These are phyloP conservation scores for Komagataella kurtzmanii DNA, from an alignment of 805 yeast genomes.

Conservation along the genomic window DNA sequence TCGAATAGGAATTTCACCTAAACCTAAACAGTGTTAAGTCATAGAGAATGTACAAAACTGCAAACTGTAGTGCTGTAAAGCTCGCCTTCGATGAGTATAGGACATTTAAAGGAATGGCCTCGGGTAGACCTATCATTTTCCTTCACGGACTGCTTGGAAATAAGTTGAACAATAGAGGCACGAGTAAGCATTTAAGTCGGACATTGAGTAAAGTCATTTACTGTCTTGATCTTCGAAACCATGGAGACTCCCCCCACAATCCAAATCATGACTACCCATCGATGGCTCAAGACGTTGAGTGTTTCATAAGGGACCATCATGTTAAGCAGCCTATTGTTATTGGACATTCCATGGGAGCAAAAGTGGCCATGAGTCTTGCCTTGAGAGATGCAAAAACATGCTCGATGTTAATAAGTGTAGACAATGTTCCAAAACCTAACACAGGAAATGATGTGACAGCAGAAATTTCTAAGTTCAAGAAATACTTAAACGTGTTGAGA, in stretches of 20 bases:
- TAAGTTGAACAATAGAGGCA: constrained; percentile 61
- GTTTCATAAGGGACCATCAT: constrained; percentile 34
- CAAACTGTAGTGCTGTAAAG: constrained; percentile 5
- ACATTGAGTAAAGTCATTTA: constrained; percentile 41
- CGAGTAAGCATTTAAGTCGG: constrained; percentile 41
- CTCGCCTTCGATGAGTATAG: constrained; percentile 6
- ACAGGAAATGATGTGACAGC: constrained; percentile 3
- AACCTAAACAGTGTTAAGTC: too few relatives aligned
- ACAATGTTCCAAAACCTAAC: constrained; percentile 71
- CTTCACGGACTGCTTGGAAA: constrained; percentile 87
- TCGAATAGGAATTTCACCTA: too few relatives aligned
- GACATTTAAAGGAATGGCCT: not conserved
- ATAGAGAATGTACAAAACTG: not conserved
- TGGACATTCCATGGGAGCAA: constrained; percentile 92
- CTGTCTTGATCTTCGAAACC: constrained; percentile 73
- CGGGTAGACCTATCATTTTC: constrained; percentile 48
- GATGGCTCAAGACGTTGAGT: constrained; percentile 70
- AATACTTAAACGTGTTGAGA: constrained; percentile 12
- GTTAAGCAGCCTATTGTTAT: constrained; percentile 31
- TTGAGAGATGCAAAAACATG: constrained; percentile 51
- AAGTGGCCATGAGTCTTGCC: constrained; percentile 77
- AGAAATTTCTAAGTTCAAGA: constrained; percentile 13
- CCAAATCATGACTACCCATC: constrained; percentile 57
- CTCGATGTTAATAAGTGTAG: constrained; percentile 52
- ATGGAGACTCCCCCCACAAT: constrained; percentile 78